Evolutionary conservation across 768 basidiomycete species (phyloP), one percentile per base, ranked within the genome.

Genomic region (Cantharellus anzutake): DNA sequence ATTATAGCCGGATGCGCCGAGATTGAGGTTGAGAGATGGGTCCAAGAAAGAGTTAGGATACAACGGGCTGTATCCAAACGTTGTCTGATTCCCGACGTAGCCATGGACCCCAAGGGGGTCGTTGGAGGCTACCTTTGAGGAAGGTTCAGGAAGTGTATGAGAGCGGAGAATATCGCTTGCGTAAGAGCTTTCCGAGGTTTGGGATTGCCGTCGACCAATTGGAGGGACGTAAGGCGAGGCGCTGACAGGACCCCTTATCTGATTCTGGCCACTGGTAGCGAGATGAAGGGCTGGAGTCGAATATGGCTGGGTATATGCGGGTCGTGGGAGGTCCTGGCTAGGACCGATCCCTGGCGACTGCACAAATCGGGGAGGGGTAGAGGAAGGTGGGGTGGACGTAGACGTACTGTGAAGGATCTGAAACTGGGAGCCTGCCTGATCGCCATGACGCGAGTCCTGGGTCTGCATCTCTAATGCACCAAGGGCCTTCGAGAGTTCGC

Each of bases 401-500:
- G 44, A 48, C 29, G 44, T 11, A 29, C 20, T 29, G 20, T 29
- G 20, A 29, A 29, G 20, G 20, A 29, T 29, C 29, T 11, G 44
- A 48, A 29, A 29, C 29, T 48, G 44, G 29, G 11, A 11, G 44
- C 44, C 44, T 11, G 44, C 44, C 20, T 29, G 20, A 29, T 29
- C 20, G 20, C 41, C 38, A 14, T 35, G 56, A 39, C 41, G 5
- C 5, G 56, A 14, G 16, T 35, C 38, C 11, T 5, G 5, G 11
- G 41, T 11, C 41, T 57, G 56, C 39, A 89, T 71, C 64, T 88
- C 86, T 59, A 90, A 73, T 41, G 77, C 71, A 14, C 83, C 81
- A 35, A 89, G 72, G 16, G 84, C 87, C 48, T 81, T 79, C 64
- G 83, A 78, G 14, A 89, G 81, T 59, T 90, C 86, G 63, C 89